These are phyloP conservation scores for Amanita thiersii DNA, from an alignment of 768 basidiomycete genomes.

Conservation along the genomic window DNA sequence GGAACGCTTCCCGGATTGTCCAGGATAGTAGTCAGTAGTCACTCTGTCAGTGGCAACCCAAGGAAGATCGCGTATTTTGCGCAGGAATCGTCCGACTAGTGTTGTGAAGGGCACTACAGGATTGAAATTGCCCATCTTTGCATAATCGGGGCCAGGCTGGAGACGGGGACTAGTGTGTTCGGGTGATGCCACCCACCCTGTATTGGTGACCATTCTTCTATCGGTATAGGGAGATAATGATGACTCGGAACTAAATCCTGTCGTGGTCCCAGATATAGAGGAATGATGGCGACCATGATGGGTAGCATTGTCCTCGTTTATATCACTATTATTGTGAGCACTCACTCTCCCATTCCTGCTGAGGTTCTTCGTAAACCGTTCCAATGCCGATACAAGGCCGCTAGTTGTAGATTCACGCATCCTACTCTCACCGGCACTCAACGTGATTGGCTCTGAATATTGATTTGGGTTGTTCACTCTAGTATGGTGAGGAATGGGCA, in stretches of 20 bases:
- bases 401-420: not conserved
- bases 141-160: slow-evolving; percentile 36
- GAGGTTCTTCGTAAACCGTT: slow-evolving; percentile 1
- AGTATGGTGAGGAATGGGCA: no score
- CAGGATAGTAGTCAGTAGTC: slow-evolving; percentile 36
- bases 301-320: not conserved
- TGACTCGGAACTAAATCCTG: not conserved
- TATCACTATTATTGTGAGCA: not conserved
- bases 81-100: slow-evolving; percentile 26
- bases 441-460: not conserved
- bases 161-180: slow-evolving; percentile 14
- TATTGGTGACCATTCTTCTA: not conserved
- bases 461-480: no score
- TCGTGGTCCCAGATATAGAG: not conserved
- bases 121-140: slow-evolving; percentile 35
- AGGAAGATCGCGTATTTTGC: slow-evolving; percentile 29
- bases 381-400: not conserved
- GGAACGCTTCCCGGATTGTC: slow-evolving; percentile 13
- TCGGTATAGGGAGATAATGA: not conserved
- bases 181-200: no score
- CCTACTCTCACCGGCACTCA: not conserved
- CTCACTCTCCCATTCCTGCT: not conserved
- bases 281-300: not conserved
- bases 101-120: slow-evolving; percentile 24
- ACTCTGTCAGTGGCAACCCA: slow-evolving; percentile 35